These are phyloP conservation scores for Xerocomus potaroensis DNA, from an alignment of 768 basidiomycete genomes.

Conservation along the genomic window DNA sequence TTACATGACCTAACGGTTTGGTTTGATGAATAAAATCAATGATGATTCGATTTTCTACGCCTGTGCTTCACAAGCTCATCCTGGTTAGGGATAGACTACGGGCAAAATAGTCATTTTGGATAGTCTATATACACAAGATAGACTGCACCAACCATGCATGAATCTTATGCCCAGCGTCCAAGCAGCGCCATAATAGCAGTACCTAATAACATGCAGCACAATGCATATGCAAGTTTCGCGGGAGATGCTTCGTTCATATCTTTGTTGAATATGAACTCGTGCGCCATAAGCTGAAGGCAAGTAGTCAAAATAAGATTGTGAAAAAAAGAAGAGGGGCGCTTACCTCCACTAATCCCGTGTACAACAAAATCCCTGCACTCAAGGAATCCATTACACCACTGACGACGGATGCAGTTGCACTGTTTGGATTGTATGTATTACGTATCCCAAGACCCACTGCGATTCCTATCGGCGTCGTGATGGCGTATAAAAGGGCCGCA, in stretches of 20 bases:
- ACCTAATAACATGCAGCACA: slow-evolving; percentile 77
- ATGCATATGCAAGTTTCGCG: slow-evolving; percentile 62
- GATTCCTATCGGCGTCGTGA: slow-evolving; percentile 86
- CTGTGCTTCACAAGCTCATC: no score
- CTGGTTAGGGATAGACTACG: neutral
- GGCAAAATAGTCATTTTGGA: neutral
- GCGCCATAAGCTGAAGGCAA: slow-evolving; percentile 73
- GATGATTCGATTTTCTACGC: no score
- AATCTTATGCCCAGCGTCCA: slow-evolving; percentile 75
- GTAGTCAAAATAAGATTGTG: slow-evolving; percentile 1
- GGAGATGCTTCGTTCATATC: slow-evolving; percentile 75
- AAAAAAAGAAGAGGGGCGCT: neutral
- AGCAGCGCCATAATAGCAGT: slow-evolving; percentile 88
- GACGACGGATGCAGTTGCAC: slow-evolving; percentile 72
- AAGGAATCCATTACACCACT: slow-evolving; percentile 82
- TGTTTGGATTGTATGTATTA: slow-evolving; percentile 76
- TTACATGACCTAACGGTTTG: no score
- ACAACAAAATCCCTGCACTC: slow-evolving; percentile 84
- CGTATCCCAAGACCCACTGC: slow-evolving; percentile 78
- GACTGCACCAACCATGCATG: neutral
- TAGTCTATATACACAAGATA: neutral
- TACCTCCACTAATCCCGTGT: slow-evolving; percentile 84
- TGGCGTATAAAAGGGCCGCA: slow-evolving; percentile 63
- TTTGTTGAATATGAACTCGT: slow-evolving; percentile 90
- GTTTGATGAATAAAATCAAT: no score